Evolutionary conservation across 441 rosid genomes (phyloP), one percentile per base, ranked within the genome.

Genomic region (Gossypium lobatum): DNA sequence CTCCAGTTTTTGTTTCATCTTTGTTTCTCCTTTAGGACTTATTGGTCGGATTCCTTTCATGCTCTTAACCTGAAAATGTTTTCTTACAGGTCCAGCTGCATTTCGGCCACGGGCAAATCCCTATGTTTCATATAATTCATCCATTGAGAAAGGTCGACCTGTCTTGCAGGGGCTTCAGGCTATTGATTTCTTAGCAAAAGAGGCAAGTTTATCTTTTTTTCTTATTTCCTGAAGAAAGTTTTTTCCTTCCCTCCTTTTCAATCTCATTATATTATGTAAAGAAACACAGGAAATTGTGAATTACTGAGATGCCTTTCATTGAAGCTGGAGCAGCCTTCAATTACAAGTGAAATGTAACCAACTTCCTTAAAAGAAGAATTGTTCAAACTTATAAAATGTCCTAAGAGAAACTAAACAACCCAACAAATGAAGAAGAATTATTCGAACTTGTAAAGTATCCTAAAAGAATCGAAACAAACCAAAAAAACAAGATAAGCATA

Each of bases 111-210:
- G 98, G 78, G 89, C 93, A 50, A 89, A 91, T 80, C 73, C 92
- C 73, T 73, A 80, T 73, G 79, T 88, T 82, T 73, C 84, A 67
- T 96, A 96, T 83, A 83, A 88, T 78, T 64, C 89, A 13, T 88
- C 85, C 0, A 75, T 93, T 80, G 99, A 93, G 85, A 93, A 88
- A 82, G 99, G 98, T 72, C 90, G 99, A 72, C 99, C 99, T 80
- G 90, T 95, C 80, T 85, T 95, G 72, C 97, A 92, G 80, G 99
- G 99, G 60, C 98, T 96, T 82, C 82, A 89, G 85, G 97, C 98
- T 45, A 91, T 92, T 70, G 98, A 92, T 81, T 93, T 89, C 85
- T 88, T 96, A 64, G 92, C 97, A 73, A 92, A 90, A 84, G 98
- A 96, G 96, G 99, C 81, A 87, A 84, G 93, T 77, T 75, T 60